Evolutionary conservation across 371 early-diverging fungal genomes (phyloP), one percentile per base, ranked within the genome.

Genomic region (Lichtheimia corymbifera): DNA sequence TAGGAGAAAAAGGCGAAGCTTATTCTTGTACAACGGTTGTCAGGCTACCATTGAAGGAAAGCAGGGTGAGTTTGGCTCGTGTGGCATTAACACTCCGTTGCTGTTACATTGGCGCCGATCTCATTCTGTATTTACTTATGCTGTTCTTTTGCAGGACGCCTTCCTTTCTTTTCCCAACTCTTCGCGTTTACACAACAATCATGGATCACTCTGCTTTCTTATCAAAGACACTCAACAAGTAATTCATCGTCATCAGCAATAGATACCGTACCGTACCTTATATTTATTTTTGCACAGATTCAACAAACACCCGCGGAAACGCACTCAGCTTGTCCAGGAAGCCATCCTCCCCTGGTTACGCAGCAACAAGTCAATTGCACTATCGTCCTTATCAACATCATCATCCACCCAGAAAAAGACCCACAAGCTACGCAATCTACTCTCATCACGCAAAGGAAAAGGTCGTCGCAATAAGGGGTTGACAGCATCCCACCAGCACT

Each of bases 291-390:
- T 6, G 6, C 47, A 17, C 30, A 61, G 61, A 53, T 61, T 61
- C 45, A 35, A 43, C 18, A 61, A 61, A 52, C 44, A 42, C 27
- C 61, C 53, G 18, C 52, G 45, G 53, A 25, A 40, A 30, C 43
- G 53, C n/a, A 25, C 61, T 0, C 52, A 51, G 27, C 52, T 61
- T 43, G 53, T 61, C 11, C 43, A 61, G 28, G 50, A 61, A 47
- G 25, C 53, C 4, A 27, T 61, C n/a, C 22, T 53, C 5, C 53
- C 53, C 4, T 61, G 61, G 61, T 20, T 50, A 12, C 49, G 51
- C 5, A 41, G 28, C 11, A 40, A 28, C 50, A 18, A 28, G 25
- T 30, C 15, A 20, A 51, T 20, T 50, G 43, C 9, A 24, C 30
- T 9, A 41, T 18, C 14, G 14, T 41, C 24, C 55, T n/a, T n/a